Base-by-base conservation (phyloP, 768 basidiomycete species). In the Lactarius vividus region DNA sequence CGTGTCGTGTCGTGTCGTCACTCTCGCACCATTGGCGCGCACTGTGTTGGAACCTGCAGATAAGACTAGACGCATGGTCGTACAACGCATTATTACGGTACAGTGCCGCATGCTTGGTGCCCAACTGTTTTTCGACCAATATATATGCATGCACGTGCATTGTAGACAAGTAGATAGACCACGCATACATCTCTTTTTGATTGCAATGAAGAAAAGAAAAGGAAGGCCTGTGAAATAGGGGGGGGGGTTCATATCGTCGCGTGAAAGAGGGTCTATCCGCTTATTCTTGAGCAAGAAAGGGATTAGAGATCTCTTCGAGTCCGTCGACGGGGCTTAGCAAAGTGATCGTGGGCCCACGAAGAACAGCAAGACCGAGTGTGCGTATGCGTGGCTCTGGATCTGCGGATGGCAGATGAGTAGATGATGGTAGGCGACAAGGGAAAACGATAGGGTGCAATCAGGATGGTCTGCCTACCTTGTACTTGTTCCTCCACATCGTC, bases 281-380 rank as follows among this genome's bases (percentile, higher is more conserved):
- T 76, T 61, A 88, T 72, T 92, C 91, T 73, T 88, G 88, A 4
- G 83, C 80, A 58, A 84, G 70, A 80, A 96, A 96, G 3, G 94
- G 94, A 76, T 96, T 96, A 16, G 89, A 87, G 62, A 96, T 96
- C 75, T 96, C 94, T 75, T 96, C 94, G 63, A 87, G 94, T 63
- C 96, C 96, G 70, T 98, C 96, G 15, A 95, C 91, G 3, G 96
- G 96, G 73, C 92, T 95, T 65, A 98, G 82, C 8, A 98, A 83
- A 0, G 94, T 96, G 73, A 98, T 89, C 64, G 96, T 96, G 0
- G 96, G 96, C 13, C 96, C 96, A 54, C 96, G 84, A 26, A 97
- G 85, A 46, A 98, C 96, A 4, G 88, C 91, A 13, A 98, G 79
- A 16, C 96, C 96, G 4, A 98, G 81, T 8, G 80, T 72, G 61